These are phyloP conservation scores for Sugiyamaella neomexicana DNA, from an alignment of 1,139 yeast genomes.

Conservation along the genomic window DNA sequence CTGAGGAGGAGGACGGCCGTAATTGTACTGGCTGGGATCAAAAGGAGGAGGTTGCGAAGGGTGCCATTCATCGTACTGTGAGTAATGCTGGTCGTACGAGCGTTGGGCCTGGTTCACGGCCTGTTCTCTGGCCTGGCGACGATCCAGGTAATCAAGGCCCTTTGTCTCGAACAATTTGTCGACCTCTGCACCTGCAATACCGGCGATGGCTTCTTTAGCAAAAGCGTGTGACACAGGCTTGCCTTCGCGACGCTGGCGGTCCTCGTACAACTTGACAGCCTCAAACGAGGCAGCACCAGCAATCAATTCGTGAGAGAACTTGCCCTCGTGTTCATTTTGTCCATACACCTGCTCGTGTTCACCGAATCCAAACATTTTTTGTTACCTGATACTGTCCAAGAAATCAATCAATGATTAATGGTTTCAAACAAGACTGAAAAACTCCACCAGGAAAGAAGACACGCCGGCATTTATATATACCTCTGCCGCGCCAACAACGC, in stretches of 20 bases:
- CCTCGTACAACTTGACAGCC: conserved; percentile 36
- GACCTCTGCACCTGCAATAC: conserved; percentile 40
- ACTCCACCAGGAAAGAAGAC: too few relatives aligned
- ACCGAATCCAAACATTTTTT: conserved; percentile 18
- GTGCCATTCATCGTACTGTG: conserved; percentile 31
- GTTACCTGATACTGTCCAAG: too few relatives aligned
- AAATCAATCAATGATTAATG: too few relatives aligned
- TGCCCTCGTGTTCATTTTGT: conserved; percentile 31
- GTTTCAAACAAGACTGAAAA: too few relatives aligned
- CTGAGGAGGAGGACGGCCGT: conserved; percentile 14
- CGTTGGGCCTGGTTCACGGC: conserved; percentile 32
- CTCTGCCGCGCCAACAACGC: too few relatives aligned
- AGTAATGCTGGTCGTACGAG: conserved; percentile 37
- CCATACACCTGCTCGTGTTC: conserved; percentile 31
- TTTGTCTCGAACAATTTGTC: conserved; percentile 41
- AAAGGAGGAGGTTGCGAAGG: conserved; percentile 29
- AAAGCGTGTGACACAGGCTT: conserved; percentile 35
- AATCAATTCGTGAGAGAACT: conserved; percentile 38
- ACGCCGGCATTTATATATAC: too few relatives aligned
- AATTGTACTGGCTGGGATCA: conserved; percentile 17
- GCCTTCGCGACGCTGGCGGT: conserved; percentile 38
- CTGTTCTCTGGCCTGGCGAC: conserved; percentile 31
- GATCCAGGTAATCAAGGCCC: conserved; percentile 38
- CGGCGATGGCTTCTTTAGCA: conserved; percentile 39
- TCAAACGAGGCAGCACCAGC: conserved; percentile 41